Evolutionary conservation across 2,329 filamentous ascomycete species (phyloP).

Genomic region (Ascochyta rabiei): DNA sequence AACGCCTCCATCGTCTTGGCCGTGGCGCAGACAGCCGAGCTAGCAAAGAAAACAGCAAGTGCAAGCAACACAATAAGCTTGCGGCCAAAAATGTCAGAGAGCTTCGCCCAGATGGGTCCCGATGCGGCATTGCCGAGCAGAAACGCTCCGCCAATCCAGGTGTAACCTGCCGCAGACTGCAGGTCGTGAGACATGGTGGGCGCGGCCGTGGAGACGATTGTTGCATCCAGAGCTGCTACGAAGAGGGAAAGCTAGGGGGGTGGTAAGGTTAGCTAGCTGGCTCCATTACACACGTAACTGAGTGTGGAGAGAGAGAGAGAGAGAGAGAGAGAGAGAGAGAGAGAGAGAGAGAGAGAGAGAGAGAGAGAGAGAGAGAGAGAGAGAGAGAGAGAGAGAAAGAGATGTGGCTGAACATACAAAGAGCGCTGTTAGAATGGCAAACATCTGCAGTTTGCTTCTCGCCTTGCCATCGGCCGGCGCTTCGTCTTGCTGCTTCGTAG

Average conservation of each 20-base stretch:
- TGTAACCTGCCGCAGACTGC: conserved; percentile 71
- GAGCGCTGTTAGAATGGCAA: conserved; percentile 39
- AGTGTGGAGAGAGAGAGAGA: neutral
- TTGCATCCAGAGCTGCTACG: conserved; percentile 55
- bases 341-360: no score
- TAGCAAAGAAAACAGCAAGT: conserved; percentile 65
- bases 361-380: no score
- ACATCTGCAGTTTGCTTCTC: conserved; percentile 35
- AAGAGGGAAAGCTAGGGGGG: conserved; percentile 46
- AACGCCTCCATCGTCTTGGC: conserved; percentile 64
- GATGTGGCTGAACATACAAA: conserved; percentile 32
- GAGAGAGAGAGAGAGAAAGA: no score
- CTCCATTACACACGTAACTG: neutral
- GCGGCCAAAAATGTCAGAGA: conserved; percentile 64
- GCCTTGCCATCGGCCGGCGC: conserved; percentile 13
- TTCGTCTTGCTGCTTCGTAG: neutral
- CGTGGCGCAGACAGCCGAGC: conserved; percentile 63
- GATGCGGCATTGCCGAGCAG: conserved; percentile 71
- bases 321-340: no score
- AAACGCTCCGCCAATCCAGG: conserved; percentile 79
- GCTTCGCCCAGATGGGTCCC: conserved; percentile 72
- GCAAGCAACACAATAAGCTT: conserved; percentile 60
- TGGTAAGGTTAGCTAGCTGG: neutral
- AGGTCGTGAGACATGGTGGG: conserved; percentile 70
- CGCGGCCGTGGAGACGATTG: conserved; percentile 69